Conservation (phyloP, 1,284 basidiomycete species). For the Mycena sp. region DNA sequence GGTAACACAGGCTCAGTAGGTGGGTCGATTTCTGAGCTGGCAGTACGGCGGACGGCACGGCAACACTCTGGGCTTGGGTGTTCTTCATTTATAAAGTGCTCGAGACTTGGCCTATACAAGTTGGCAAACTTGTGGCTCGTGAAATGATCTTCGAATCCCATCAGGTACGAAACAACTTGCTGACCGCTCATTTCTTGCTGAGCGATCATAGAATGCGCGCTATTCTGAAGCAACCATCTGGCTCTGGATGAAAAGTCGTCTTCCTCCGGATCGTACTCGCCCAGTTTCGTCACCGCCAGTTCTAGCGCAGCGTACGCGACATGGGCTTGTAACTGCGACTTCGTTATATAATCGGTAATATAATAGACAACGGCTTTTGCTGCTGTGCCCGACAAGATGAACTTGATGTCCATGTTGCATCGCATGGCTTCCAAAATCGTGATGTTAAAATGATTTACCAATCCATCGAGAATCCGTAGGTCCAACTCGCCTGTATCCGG, state of each 20-base stretch:
- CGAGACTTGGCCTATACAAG: slow-evolving; percentile 46
- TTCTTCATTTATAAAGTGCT: slow-evolving; percentile 32
- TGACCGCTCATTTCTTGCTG: slow-evolving; percentile 50
- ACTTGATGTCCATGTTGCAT: slow-evolving; percentile 55
- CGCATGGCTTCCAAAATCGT: slow-evolving; percentile 43
- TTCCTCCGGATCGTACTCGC: slow-evolving; percentile 25
- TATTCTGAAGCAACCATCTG: slow-evolving; percentile 46
- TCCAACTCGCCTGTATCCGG: slow-evolving; percentile 41
- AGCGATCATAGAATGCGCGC: slow-evolving; percentile 45
- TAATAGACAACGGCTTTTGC: slow-evolving; percentile 52
- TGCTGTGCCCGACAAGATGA: slow-evolving; percentile 46
- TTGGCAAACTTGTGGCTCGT: slow-evolving; percentile 44
- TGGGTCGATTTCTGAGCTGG: no score
- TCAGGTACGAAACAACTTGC: slow-evolving; percentile 45
- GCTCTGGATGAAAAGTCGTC: slow-evolving; percentile 32
- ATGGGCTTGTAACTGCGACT: slow-evolving; percentile 46
- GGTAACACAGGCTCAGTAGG: no score
- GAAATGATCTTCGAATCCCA: slow-evolving; percentile 48
- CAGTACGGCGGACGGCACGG: no score
- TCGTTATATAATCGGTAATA: slow-evolving; percentile 54
- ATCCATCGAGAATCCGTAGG: slow-evolving; percentile 40
- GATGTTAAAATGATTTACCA: slow-evolving; percentile 50
- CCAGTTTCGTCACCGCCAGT: slow-evolving; percentile 41
- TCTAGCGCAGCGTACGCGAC: slow-evolving; percentile 47
- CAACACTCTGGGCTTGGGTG: slow-evolving; percentile 30